Evolutionary conservation across 2,329 filamentous ascomycete genomes (phyloP).

Genomic region (Exophiala sp.): DNA sequence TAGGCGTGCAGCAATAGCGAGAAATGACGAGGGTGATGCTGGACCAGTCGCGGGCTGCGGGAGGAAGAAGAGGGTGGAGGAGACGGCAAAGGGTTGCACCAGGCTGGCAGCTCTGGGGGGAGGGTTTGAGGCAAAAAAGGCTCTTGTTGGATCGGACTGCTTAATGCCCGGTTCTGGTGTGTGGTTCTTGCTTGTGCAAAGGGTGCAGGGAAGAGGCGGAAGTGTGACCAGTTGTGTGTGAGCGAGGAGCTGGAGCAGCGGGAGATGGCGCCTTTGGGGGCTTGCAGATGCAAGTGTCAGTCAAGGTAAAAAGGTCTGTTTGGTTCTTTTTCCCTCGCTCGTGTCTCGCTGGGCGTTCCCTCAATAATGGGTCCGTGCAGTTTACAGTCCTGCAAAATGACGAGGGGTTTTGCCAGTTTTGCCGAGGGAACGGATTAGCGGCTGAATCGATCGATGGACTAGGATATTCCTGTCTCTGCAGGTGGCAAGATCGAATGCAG

Average conservation of each 20-base stretch:
- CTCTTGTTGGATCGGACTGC: conserved; percentile 16
- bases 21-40: conserved; percentile 21
- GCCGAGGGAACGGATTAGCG: background rate
- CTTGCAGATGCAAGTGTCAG: conserved; percentile 15
- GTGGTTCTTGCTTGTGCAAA: background rate
- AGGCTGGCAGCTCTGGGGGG: conserved; percentile 12
- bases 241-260: conserved; percentile 1
- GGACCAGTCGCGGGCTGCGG: conserved; percentile 2
- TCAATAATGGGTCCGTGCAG: conserved; percentile 9
- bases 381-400: conserved; percentile 1
- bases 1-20: conserved; percentile 25
- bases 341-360: conserved; percentile 5
- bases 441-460: conserved; percentile 1
- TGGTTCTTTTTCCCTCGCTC: background rate
- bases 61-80: conserved; percentile 19
- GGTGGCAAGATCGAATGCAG: no score
- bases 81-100: conserved; percentile 16
- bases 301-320: conserved; percentile 1
- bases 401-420: conserved; percentile 1
- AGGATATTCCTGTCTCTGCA: background rate
- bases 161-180: background rate
- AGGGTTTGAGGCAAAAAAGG: conserved; percentile 8
- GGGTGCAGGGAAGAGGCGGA: conserved; percentile 6
- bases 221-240: conserved; percentile 1
- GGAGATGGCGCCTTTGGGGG: conserved; percentile 14